phyloP scores from a whole-genome alignment of 805 yeast genomes.

The Pichia cephalocereana region DNA sequence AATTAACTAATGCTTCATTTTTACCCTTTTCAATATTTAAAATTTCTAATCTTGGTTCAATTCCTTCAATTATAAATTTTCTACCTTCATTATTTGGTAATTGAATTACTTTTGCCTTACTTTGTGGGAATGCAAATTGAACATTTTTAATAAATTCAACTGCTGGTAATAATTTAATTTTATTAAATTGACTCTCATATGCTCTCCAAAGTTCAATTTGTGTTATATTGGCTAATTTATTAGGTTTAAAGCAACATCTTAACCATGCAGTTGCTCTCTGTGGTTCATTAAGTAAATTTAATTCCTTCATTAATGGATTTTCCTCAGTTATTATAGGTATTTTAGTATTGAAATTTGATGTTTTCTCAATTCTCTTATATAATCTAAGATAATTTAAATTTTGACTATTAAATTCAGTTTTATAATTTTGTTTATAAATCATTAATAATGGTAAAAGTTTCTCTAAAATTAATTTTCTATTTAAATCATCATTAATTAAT shows the following conservation, averaged over 20 bases:
- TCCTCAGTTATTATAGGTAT: conserved; percentile 13
- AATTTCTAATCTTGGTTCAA: conserved; percentile 69
- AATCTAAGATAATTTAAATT: conserved; percentile 29
- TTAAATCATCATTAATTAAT: conserved; percentile 37
- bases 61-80: conserved; percentile 87
- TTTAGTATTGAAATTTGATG: conserved; percentile 8
- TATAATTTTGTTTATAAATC: conserved; percentile 34
- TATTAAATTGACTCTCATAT: conserved; percentile 79
- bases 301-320: conserved; percentile 43
- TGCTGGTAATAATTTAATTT: conserved; percentile 70
- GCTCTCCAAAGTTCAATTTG: conserved; percentile 95
- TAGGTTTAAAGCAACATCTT: conserved; percentile 81
- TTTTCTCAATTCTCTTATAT: conserved; percentile 42
- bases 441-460: conserved; percentile 57
- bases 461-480: conserved; percentile 43
- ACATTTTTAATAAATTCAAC: conserved; percentile 96
- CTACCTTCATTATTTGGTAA: conserved; percentile 49
- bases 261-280: conserved; percentile 91
- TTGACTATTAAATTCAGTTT: conserved; percentile 27
- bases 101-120: conserved; percentile 87
- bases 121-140: conserved; percentile 74
- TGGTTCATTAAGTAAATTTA: conserved; percentile 71
- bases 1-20: conserved; percentile 25
- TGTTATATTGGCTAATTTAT: conserved; percentile 73
- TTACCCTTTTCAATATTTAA: conserved; percentile 41